Conservation (phyloP, 2,329 filamentous ascomycete species). For the Dactylonectria estremocensis region DNA sequence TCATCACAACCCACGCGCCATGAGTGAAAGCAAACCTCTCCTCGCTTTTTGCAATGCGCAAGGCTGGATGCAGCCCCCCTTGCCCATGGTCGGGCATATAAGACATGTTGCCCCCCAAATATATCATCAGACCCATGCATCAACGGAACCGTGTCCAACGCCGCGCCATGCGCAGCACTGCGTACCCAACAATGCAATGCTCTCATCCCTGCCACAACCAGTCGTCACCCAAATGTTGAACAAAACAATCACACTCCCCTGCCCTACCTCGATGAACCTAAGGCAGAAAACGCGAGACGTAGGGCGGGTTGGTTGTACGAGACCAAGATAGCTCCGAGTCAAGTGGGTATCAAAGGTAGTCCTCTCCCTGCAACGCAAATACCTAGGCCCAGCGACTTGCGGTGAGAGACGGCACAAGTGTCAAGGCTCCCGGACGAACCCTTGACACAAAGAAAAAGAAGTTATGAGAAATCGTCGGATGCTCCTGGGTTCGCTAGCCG, state of each 20-base stretch:
- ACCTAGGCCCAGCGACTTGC: neutral
- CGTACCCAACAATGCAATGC: conserved; percentile 40
- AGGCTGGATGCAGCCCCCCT: conserved; percentile 16
- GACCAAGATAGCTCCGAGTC: conserved; percentile 13
- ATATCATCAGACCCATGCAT: conserved; percentile 37
- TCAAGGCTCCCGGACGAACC: neutral
- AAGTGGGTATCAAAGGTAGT: conserved; percentile 22
- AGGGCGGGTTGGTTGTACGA: neutral
- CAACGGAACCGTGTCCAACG: conserved; percentile 45
- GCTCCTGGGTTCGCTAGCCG: conserved; percentile 52
- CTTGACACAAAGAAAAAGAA: conserved; percentile 1
- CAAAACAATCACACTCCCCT: neutral
- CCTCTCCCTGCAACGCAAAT: neutral
- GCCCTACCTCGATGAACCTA: conserved; percentile 15
- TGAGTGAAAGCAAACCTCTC: conserved; percentile 26
- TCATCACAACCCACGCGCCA: conserved; percentile 34
- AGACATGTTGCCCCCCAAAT: conserved; percentile 23
- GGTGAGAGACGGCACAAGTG: neutral
- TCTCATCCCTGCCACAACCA: conserved; percentile 31
- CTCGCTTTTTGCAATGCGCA: conserved; percentile 30
- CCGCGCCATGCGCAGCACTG: conserved; percentile 44
- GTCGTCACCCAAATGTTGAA: conserved; percentile 31
- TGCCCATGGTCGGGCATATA: conserved; percentile 14
- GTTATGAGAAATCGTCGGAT: conserved; percentile 64
- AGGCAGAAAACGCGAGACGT: conserved; percentile 24